Evolutionary conservation across 2,329 filamentous ascomycete genomes (phyloP).

Genomic region (Zymoseptoria brevis): DNA sequence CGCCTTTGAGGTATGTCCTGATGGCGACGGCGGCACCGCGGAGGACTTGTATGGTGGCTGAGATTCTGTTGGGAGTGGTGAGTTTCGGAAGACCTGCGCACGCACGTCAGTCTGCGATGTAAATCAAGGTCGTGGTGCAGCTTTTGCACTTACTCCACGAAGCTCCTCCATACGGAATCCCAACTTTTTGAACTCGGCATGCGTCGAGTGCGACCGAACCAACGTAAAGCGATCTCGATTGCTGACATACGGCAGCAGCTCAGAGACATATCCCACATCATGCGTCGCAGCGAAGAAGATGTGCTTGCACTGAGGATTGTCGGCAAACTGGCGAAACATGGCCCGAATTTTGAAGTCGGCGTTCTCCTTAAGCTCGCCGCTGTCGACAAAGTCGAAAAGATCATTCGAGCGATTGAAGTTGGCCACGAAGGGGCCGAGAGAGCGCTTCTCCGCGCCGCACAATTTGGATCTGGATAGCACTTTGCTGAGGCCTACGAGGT

Average conservation of each 20-base stretch:
- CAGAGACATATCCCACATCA: conserved; percentile 50
- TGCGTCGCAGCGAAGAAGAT: conserved; percentile 58
- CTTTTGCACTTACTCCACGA: conserved; percentile 27
- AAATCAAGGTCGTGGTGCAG: background rate
- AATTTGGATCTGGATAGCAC: conserved; percentile 43
- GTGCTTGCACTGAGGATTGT: conserved; percentile 55
- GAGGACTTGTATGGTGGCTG: background rate
- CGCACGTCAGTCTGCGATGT: background rate
- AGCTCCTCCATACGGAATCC: conserved; percentile 46
- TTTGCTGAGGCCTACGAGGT: conserved; percentile 39
- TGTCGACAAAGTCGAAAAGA: conserved; percentile 55
- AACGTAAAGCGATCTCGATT: conserved; percentile 46
- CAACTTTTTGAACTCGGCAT: conserved; percentile 46
- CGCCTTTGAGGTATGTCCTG: background rate
- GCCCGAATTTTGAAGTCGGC: conserved; percentile 54
- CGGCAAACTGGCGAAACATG: conserved; percentile 43
- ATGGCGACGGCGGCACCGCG: background rate
- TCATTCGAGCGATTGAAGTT: conserved; percentile 49
- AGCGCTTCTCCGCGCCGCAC: conserved; percentile 48
- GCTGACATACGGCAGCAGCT: conserved; percentile 47
- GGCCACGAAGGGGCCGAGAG: conserved; percentile 48
- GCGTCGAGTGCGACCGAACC: conserved; percentile 44
- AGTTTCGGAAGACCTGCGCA: conserved; percentile 40
- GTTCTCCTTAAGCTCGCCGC: conserved; percentile 52
- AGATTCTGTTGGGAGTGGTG: conserved; percentile 21